phyloP scores from a whole-genome alignment of 1,284 basidiomycete species.

The Meira nashicola region DNA sequence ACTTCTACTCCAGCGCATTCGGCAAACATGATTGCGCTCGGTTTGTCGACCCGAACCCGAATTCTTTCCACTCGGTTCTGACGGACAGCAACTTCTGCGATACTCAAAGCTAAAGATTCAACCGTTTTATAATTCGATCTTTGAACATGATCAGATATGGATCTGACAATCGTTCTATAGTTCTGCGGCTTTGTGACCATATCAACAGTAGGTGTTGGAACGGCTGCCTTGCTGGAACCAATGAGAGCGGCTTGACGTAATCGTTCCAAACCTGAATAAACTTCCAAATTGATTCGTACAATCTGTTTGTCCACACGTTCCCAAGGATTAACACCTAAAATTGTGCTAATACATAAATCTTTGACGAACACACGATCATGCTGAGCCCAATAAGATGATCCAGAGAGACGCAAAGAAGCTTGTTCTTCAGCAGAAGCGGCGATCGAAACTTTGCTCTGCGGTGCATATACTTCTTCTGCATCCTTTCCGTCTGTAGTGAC shows the following conservation, averaged over 20 bases:
- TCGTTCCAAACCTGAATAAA: slow-evolving; percentile 48
- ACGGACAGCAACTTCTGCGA: slow-evolving; percentile 59
- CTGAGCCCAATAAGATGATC: slow-evolving; percentile 22
- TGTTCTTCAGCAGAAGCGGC: slow-evolving; percentile 1
- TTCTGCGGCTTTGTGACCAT: slow-evolving; percentile 33
- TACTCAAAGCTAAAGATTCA: slow-evolving; percentile 66
- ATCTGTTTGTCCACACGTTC: slow-evolving; percentile 68
- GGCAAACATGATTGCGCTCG: slow-evolving; percentile 70
- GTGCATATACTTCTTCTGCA: slow-evolving; percentile 7
- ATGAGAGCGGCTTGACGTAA: slow-evolving; percentile 3
- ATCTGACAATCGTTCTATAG: slow-evolving; percentile 24
- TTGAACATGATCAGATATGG: slow-evolving; percentile 55
- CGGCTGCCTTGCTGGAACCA: not conserved
- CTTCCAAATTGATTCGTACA: slow-evolving; percentile 62
- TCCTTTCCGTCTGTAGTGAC: slow-evolving; percentile 19
- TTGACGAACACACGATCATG: slow-evolving; percentile 55
- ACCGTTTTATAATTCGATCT: slow-evolving; percentile 65
- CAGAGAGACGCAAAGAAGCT: slow-evolving; percentile 21
- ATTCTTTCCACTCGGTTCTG: slow-evolving; percentile 36
- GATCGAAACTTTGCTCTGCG: not conserved
- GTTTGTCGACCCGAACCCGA: slow-evolving; percentile 66
- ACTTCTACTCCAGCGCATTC: slow-evolving; percentile 64
- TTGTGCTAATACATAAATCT: slow-evolving; percentile 60
- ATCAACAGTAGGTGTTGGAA: slow-evolving; percentile 19
- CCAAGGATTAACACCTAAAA: slow-evolving; percentile 70